Base-by-base conservation (phyloP, 495 filamentous ascomycete genomes). In the Daldinia concentrica region DNA sequence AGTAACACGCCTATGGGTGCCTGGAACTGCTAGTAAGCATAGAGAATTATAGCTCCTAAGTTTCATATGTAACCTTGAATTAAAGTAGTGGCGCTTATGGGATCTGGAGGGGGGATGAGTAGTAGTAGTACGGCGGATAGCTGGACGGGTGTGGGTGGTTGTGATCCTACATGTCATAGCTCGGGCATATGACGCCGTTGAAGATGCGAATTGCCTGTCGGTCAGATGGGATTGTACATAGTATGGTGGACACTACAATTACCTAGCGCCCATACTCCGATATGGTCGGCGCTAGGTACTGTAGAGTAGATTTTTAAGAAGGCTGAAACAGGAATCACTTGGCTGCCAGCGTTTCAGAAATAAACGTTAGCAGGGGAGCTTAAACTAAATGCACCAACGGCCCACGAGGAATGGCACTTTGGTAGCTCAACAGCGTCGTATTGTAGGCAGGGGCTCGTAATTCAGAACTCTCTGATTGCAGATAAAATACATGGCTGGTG, bases 241-340 rank as follows among this genome's bases (percentile, higher is more conserved):
- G 43, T 22, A 58, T 65, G 45, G 65, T 41, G 50, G 54, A 11
- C 29, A 14, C 54, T 19, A 36, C 8, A 55, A 22, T 41, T 54
- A 60, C 37, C 22, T 60, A 37, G 52, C 52, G 36, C 41, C 45
- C 29, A 62, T 27, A n/a, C 56, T 17, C 34, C 50, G 41, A 58
- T 61, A 48, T 57, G 22, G 57, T 39, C 34, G 62, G 56, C 70
- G 65, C 56, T 34, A 56, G 57, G 34, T 36, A 36, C 26, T 43
- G 50, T 17, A 58, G 41, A 69, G 32, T 59, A 52, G 62, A 55
- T 62, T 14, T 54, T 34, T 24, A 54, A 69, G 34, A 73, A 65
- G 71, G 71, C 71, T 73, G 71, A 73, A 73, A 73, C 71, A n/a
- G 58, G 62, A 63, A 57, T 52, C 71, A 69, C 58, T 69, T 62